Evolutionary conservation across 129 eudicot genomes (phyloP), one percentile per base, ranked within the genome.

Genomic region (Mikania micrantha): DNA sequence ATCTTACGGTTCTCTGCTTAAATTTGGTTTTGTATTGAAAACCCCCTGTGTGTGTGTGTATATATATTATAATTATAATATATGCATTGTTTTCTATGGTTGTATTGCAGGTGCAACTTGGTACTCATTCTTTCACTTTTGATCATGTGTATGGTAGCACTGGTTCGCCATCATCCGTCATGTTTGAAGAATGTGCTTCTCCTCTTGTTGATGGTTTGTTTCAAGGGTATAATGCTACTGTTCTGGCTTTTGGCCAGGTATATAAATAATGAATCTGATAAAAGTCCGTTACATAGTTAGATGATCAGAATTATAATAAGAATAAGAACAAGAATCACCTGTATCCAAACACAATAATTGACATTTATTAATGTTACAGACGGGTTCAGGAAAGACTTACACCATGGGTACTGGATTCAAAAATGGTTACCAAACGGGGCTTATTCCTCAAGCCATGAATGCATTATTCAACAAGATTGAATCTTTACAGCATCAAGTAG

Each of bases 141-240:
- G 99, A 93, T 82, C 95, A 93, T 77, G 99, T 93, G 40, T 93
- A 93, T 35, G 99, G 99, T 22, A 93, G 90, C 36, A 68, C 86
- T 6, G 90, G 77, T 36, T 80, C 96, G 49, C 84, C 90, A 15
- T 77, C 99, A 2, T 80, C 90, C 7, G 64, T 83, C 56, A 93
- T 93, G 88, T 93, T 86, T 83, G 82, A 86, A 59, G 99, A 93
- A 79, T 89, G 99, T 71, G 93, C 89, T 74, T 80, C 99, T 50
- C 96, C 96, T 77, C 88, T 93, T 39, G 99, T 93, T 77, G 99
- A 93, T 70, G 99, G 99, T 25, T 65, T 93, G 38, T 85, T 93
- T 72, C 96, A 93, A 85, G 99, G 99, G 67, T 93, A 93, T 75
- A 93, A 93, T 77, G 99, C 99, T n/a, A 93, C 99, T 47, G 99